These are phyloP conservation scores for Gossypium thurberi DNA, from an alignment of 345 rosid genomes.

Conservation along the genomic window DNA sequence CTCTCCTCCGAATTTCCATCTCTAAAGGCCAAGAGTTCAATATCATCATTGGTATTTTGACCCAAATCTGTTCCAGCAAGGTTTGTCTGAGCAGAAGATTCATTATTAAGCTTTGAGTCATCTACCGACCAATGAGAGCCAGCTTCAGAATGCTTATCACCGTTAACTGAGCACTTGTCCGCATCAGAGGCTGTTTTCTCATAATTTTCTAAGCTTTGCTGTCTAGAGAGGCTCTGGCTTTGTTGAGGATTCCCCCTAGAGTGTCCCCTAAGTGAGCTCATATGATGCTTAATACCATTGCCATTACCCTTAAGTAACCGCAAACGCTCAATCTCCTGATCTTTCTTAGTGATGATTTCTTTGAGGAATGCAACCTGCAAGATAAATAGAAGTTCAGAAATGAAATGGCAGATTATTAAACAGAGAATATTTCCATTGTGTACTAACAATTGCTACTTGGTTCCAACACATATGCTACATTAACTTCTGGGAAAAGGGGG, in stretches of 20 bases:
- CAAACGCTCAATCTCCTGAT: slow-evolving; percentile 67
- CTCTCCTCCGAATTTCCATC: slow-evolving; percentile 77
- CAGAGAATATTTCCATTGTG: no score
- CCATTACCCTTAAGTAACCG: slow-evolving; percentile 42
- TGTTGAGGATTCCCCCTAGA: slow-evolving; percentile 44
- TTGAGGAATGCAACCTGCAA: slow-evolving; percentile 69
- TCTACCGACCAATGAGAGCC: slow-evolving; percentile 56
- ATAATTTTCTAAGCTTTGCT: slow-evolving; percentile 31
- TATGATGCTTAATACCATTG: slow-evolving; percentile 39
- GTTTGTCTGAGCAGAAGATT: slow-evolving; percentile 33
- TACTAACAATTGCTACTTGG: background rate
- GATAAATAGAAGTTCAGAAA: slow-evolving; percentile 12
- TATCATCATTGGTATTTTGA: slow-evolving; percentile 44
- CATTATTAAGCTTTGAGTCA: slow-evolving; percentile 32
- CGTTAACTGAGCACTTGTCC: slow-evolving; percentile 53
- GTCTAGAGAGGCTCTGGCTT: slow-evolving; percentile 25
- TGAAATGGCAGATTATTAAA: background rate
- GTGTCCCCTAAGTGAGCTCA: slow-evolving; percentile 42
- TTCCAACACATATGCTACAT: background rate
- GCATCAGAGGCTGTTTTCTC: slow-evolving; percentile 51
- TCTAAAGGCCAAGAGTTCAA: slow-evolving; percentile 67
- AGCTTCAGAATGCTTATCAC: slow-evolving; percentile 69
- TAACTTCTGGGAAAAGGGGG: background rate
- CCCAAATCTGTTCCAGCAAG: slow-evolving; percentile 24
- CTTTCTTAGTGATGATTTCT: slow-evolving; percentile 63